Evolutionary conservation across 2,329 filamentous ascomycete genomes (phyloP), one percentile per base, ranked within the genome.

Genomic region (Sclerotinia minor): DNA sequence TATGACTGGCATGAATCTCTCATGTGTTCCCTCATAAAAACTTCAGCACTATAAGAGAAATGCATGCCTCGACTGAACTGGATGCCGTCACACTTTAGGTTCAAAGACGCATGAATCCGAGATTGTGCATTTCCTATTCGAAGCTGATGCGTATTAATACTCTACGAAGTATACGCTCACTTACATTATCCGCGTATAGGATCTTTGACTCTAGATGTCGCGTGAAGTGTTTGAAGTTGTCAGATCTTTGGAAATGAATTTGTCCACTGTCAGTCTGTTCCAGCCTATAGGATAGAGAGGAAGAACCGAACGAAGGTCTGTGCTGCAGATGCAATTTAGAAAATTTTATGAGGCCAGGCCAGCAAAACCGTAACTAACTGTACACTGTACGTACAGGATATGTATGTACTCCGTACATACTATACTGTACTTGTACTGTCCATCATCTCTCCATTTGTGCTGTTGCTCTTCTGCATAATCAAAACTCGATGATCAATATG

Each of bases 171-270:
- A 38, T 38, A 38, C 35, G 11, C 1, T 35, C 35, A 2, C 35
- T 38, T 38, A 13, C 7, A 38, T 4, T 55, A 38, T 21, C 19
- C 38, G 29, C 53, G n/a, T 38, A 32, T 38, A 17, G 7, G 53
- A 57, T 41, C n/a, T 26, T 41, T 57, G 19, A 57, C 54, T 44
- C 5, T 13, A 58, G 35, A 58, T 58, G 54, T 58, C 54, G 35
- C 54, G 38, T 44, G n/a, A 58, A 44, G 54, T 26, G 54, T 58
- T 58, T 58, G 54, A 58, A 58, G 54, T 41, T 58, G n/a, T 24
- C 19, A 15, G 24, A 11, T 57, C 13, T 26, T 41, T 26, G 35
- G 15, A 41, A 44, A 26, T n/a, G 35, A 19, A 57, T 41, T 41
- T 57, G 35, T 26, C 35, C 54, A 41, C 54, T 15, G 17, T 19